A percentile compares a stretch with the other conserved stretches of the same genome.
Conservation (phyloP, 2,329 filamentous ascomycete genomes). For the Helotiales sp. region DNA sequence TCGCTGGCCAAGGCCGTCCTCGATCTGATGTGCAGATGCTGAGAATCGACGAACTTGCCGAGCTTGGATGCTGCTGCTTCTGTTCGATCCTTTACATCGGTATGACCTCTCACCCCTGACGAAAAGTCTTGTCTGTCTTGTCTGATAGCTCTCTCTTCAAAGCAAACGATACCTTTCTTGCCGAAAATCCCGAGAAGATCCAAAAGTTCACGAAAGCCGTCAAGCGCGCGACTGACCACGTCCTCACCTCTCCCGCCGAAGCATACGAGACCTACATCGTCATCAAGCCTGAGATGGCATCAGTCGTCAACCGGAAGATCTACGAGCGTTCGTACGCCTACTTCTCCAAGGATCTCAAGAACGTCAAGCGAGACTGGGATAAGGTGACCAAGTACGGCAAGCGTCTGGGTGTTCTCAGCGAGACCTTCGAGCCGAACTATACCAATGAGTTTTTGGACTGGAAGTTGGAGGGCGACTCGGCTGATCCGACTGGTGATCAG, state of each 20-base stretch:
- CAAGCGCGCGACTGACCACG: slow-evolving; percentile 75
- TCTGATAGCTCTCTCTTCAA: no score
- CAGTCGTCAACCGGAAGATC: slow-evolving; percentile 74
- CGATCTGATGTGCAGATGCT: slow-evolving; percentile 77
- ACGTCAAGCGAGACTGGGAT: slow-evolving; percentile 74
- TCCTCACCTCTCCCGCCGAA: slow-evolving; percentile 64
- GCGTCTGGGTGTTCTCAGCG: slow-evolving; percentile 69
- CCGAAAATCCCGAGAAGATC: slow-evolving; percentile 69
- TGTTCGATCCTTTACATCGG: slow-evolving; percentile 82
- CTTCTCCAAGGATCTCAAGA: slow-evolving; percentile 76
- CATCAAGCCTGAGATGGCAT: slow-evolving; percentile 73
- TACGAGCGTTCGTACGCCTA: slow-evolving; percentile 80
- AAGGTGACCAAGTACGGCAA: slow-evolving; percentile 81
- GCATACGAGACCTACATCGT: slow-evolving; percentile 73
- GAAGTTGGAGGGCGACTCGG: slow-evolving; percentile 66
- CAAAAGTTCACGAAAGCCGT: slow-evolving; percentile 72
- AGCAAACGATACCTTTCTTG: slow-evolving; percentile 69
- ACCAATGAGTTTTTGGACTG: slow-evolving; percentile 74
- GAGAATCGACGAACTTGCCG: slow-evolving; percentile 78
- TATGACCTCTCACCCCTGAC: slow-evolving; percentile 13
- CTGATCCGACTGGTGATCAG: slow-evolving; percentile 74
- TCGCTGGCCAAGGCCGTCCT: slow-evolving; percentile 64
- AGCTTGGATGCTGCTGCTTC: slow-evolving; percentile 84
- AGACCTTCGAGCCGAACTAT: slow-evolving; percentile 71
- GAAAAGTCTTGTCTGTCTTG: neutral